A percentile compares a stretch with the other conserved stretches of the same genome.
These are phyloP conservation scores for Kalaharituber pfeilii DNA, from an alignment of 2,329 filamentous ascomycete genomes.

Conservation along the genomic window DNA sequence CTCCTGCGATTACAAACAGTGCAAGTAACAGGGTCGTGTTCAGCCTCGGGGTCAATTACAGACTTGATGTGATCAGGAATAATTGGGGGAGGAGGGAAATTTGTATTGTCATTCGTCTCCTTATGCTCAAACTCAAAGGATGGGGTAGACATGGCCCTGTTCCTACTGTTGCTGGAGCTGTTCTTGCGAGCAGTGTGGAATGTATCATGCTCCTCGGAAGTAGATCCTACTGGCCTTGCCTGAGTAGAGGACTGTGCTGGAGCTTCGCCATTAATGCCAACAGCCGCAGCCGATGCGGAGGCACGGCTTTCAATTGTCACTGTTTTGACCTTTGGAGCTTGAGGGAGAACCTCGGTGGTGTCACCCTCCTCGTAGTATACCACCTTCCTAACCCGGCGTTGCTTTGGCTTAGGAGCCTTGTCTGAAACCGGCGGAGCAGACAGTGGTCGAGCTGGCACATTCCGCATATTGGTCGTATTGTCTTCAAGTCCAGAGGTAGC, in stretches of 20 bases:
- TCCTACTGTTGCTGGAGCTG: neutral
- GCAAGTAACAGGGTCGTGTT: slow-evolving; percentile 20
- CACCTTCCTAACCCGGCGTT: slow-evolving; percentile 13
- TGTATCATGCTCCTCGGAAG: neutral
- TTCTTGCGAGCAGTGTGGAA: neutral
- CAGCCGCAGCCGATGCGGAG: neutral
- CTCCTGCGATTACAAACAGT: slow-evolving; percentile 21
- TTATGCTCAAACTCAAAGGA: neutral
- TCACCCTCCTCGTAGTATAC: slow-evolving; percentile 16
- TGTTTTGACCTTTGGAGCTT: neutral
- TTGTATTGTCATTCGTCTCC: neutral
- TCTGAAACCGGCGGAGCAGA: neutral
- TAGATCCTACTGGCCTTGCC: slow-evolving; percentile 5
- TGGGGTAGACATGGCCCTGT: no score
- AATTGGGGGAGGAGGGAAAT: neutral
- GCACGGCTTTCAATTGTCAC: slow-evolving; percentile 1
- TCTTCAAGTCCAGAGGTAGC: neutral
- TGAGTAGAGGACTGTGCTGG: neutral
- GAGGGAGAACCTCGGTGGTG: slow-evolving; percentile 7
- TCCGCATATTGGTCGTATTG: neutral
- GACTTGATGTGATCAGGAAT: neutral
- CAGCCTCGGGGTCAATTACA: slow-evolving; percentile 7
- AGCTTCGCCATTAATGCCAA: neutral
- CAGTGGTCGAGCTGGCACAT: neutral
- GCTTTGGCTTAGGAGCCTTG: neutral